Base-by-base conservation (phyloP, 768 basidiomycete species). In the Panaeolus cyanescens region DNA sequence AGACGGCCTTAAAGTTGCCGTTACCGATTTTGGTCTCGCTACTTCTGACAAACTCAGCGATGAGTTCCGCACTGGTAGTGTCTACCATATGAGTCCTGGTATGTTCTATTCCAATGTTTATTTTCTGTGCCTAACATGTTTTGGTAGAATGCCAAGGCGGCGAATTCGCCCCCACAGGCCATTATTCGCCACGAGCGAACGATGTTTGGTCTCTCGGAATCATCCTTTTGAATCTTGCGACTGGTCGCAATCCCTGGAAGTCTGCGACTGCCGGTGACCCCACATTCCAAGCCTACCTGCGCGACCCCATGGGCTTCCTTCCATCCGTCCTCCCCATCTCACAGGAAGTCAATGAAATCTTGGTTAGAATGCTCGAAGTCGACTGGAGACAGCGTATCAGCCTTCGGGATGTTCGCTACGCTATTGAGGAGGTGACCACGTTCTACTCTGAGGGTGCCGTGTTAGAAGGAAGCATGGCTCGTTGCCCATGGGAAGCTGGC, bases 61-160 rank as follows among this genome's bases (percentile, higher is more conserved):
- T 58, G 96, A 99, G 75, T 95, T 96, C 77, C 89, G 95, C 60
- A 97, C 96, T 55, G 96, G 96, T 31, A 95, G 93, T 71, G 90
- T 96, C 34, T 97, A 96, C 75, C 96, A 97, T 77, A 96, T 99
- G 91, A 95, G 93, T 72, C 96, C 96, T 75, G 94, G 92, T 89
- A 75, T 61, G 83, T 74, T 61, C 40, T 53, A 13, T 4, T 3
- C 62, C 56, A 42, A 19, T 40, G 13, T 30, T 36, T 53, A 9
- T 53, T 64, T 12, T 9, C 39, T 37, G 36, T 34, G 54, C 22
- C 59, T 65, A 19, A 63, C 50, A 22, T 31, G 19, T 32, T 30
- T 37, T 34, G 75, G 69, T 66, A 98, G 94, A 98, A 76, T 98
- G 96, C 72, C 92, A 98, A 72, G 92, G 95, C 40, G 92, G 92